Evolutionary conservation across 179 eudicot genomes (phyloP).

Genomic region (Patellifolia procumbens): DNA sequence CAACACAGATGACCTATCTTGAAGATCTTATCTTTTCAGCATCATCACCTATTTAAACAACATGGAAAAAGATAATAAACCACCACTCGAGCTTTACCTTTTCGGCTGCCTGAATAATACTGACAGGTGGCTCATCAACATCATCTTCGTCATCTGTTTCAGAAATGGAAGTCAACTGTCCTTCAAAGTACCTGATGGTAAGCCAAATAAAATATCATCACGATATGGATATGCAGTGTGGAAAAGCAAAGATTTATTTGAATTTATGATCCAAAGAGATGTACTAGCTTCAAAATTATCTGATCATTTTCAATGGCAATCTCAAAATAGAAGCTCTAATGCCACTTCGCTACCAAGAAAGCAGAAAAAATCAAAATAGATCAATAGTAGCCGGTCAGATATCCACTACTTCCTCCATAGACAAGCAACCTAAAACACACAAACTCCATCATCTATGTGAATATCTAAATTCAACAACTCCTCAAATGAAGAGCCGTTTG

Average conservation of each 20-base stretch:
- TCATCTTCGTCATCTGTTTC: conserved; percentile 56
- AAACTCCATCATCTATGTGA: neutral
- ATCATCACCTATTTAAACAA: neutral
- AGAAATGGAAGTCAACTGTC: conserved; percentile 58
- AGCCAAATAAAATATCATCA: conserved; percentile 11
- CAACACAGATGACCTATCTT: neutral
- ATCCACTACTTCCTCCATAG: neutral
- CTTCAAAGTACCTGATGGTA: conserved; percentile 74
- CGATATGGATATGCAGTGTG: neutral
- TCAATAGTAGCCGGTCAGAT: neutral
- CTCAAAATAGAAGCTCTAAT: neutral
- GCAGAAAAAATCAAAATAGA: neutral
- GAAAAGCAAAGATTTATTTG: neutral
- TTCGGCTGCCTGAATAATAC: conserved; percentile 64
- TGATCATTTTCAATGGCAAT: neutral
- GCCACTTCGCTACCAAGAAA: neutral
- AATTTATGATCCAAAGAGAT: neutral
- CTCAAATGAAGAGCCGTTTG: too few species aligned
- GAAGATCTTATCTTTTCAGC: neutral
- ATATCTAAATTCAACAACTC: neutral
- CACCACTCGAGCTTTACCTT: conserved; percentile 45
- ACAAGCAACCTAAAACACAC: neutral
- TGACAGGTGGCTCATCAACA: conserved; percentile 40
- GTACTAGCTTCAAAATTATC: neutral
- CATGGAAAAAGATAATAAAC: neutral